Evolutionary conservation across 208 protist species (phyloP).

Genomic region (Leptomonas pyrrhocoris): DNA sequence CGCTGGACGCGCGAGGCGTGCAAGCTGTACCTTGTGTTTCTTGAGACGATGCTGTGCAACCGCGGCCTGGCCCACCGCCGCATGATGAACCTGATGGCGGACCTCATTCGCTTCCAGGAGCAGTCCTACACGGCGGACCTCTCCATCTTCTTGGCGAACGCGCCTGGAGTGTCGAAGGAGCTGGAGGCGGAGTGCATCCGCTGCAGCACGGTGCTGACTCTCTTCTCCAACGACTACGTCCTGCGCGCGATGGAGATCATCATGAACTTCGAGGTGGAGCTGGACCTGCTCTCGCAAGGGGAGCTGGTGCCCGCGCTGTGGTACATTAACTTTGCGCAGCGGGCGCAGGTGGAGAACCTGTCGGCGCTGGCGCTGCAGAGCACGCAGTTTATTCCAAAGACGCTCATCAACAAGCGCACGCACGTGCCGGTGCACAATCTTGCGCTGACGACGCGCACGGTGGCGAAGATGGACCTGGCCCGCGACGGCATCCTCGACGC

Average conservation of each 20-base stretch:
- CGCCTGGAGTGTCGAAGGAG: slow-evolving; percentile 46
- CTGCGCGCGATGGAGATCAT: slow-evolving; percentile 76
- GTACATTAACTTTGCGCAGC: slow-evolving; percentile 78
- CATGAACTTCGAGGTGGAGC: slow-evolving; percentile 72
- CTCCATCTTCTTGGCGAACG: slow-evolving; percentile 64
- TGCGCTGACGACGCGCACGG: slow-evolving; percentile 68
- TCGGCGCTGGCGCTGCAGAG: slow-evolving; percentile 53
- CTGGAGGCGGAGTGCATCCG: slow-evolving; percentile 56
- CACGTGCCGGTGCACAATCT: slow-evolving; percentile 80
- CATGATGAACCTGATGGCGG: slow-evolving; percentile 70
- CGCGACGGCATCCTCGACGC: slow-evolving; percentile 57
- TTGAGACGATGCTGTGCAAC: slow-evolving; percentile 89
- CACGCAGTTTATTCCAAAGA: slow-evolving; percentile 70
- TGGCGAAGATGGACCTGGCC: slow-evolving; percentile 42
- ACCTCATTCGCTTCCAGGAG: slow-evolving; percentile 69
- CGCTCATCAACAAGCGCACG: slow-evolving; percentile 79
- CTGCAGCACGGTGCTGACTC: slow-evolving; percentile 62
- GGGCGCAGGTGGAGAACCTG: slow-evolving; percentile 75
- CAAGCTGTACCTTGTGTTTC: slow-evolving; percentile 71
- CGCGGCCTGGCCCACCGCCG: slow-evolving; percentile 80
- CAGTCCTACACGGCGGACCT: slow-evolving; percentile 72
- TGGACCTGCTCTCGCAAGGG: slow-evolving; percentile 73
- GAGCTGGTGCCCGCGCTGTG: slow-evolving; percentile 78
- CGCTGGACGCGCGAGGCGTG: slow-evolving; percentile 67
- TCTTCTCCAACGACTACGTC: slow-evolving; percentile 71